Base-by-base conservation (phyloP, 2,329 filamentous ascomycete species). In the Madurella mycetomatis region DNA sequence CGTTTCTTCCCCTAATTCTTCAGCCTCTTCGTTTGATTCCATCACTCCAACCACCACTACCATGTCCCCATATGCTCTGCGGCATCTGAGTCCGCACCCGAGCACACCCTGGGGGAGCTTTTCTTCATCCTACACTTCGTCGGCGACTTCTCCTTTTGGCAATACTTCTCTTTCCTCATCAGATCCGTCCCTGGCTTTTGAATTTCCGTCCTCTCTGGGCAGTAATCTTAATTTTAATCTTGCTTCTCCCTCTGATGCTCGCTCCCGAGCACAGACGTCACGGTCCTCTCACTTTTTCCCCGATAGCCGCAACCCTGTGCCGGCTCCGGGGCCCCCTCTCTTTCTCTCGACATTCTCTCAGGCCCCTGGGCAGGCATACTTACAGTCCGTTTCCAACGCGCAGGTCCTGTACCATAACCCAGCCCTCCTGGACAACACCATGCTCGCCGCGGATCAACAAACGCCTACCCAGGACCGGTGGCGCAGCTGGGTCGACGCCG, bases 401-500 rank as follows among this genome's bases (percentile, higher is more conserved):
- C 67, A 69, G 67, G 63, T 63, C 45, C 55, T 68, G 48, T 62
- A 64, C 47, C 57, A 59, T 18, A 62, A 63, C 50, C 49, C 63
- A 18, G 57, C 57, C 47, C 49, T 65, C 51, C 59, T 65, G 53
- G 61, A 68, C 17, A 51, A 59, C 25, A 48, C 58, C 9, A 42
- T 60, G 52, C 49, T 58, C 32, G 47, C 50, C 30, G 32, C 50
- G 7, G 54, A 62, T 34, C 56, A 54, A 17, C 57, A 60, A 18
- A 44, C 57, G n/a, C 51, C 59, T 19, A 19, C 57, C 46, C 54
- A 63, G 17, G 53, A 61, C 34, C 70, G 70, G 45, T 84, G 81
- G 81, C 70, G 68, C 40, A 62, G 67, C 55, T 84, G 82, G 82
- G 65, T 83, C 41, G 68, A 76, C 44, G 66, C 68, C 47, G 82